Evolutionary conservation across 2,329 filamentous ascomycete genomes (phyloP).

Genomic region (Claviceps maximensis): DNA sequence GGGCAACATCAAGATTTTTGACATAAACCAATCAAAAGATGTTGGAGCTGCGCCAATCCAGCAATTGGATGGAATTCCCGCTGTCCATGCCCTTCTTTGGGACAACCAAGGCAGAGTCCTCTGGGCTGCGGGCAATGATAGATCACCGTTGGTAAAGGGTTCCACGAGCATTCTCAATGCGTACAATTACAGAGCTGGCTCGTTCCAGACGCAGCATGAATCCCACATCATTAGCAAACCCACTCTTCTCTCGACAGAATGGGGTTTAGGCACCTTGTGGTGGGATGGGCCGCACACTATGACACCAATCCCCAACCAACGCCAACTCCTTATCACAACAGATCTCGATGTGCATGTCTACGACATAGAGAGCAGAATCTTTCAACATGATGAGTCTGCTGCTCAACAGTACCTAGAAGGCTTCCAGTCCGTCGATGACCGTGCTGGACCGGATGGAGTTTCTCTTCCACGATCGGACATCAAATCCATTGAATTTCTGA

Average conservation of each 20-base stretch:
- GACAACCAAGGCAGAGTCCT: not conserved
- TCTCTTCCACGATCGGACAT: slow-evolving; percentile 1
- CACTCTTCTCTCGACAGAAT: not conserved
- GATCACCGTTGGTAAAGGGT: not conserved
- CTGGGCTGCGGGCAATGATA: not conserved
- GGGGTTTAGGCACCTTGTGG: not conserved
- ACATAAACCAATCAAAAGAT: not conserved
- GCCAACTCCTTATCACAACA: slow-evolving; percentile 1
- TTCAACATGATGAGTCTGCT: not conserved
- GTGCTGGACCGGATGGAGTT: not conserved
- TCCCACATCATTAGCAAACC: not conserved
- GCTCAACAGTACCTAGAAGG: not conserved
- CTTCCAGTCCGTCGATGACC: not conserved
- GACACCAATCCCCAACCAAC: not conserved
- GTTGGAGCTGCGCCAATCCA: not conserved
- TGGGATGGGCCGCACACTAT: slow-evolving; percentile 2
- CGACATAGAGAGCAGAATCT: not conserved
- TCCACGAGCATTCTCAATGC: slow-evolving; percentile 1
- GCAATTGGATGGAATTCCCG: not conserved
- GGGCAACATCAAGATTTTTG: slow-evolving; percentile 2
- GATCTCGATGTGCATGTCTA: slow-evolving; percentile 1
- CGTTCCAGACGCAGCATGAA: not conserved
- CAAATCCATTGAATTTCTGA: not conserved
- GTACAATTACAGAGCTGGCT: not conserved
- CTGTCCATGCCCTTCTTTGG: slow-evolving; percentile 1